Evolutionary conservation across 495 filamentous ascomycete species (phyloP).

Genomic region (Thozetella sp.): DNA sequence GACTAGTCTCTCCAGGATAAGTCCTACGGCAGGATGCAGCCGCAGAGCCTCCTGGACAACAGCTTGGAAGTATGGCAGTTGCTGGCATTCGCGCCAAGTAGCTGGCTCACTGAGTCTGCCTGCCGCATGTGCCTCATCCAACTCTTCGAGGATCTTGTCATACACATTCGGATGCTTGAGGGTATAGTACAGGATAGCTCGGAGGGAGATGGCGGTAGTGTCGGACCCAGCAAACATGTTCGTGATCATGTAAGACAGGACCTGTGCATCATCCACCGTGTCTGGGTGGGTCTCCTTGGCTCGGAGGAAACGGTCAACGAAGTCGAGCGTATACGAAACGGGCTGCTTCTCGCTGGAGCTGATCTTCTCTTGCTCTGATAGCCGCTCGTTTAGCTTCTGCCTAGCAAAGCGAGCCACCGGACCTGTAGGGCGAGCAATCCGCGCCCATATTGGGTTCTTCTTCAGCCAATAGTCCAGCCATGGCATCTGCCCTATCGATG

Average conservation of each 20-base stretch:
- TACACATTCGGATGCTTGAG: slow-evolving; percentile 29
- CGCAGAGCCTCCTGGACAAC: slow-evolving; percentile 62
- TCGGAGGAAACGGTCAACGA: slow-evolving; percentile 29
- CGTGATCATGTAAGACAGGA: slow-evolving; percentile 22
- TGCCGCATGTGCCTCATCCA: slow-evolving; percentile 16
- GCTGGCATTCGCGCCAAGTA: too few species aligned
- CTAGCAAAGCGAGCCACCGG: slow-evolving; percentile 20
- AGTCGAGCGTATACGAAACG: too few species aligned
- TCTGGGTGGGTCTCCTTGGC: slow-evolving; percentile 25
- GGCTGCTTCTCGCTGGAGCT: slow-evolving; percentile 12
- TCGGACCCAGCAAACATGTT: slow-evolving; percentile 49
- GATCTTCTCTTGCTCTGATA: slow-evolving; percentile 19
- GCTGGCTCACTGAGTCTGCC: too few species aligned
- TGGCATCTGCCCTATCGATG: slow-evolving; percentile 25
- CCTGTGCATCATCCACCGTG: slow-evolving; percentile 18
- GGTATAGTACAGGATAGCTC: slow-evolving; percentile 29
- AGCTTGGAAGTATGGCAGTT: slow-evolving; percentile 62
- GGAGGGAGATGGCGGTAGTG: slow-evolving; percentile 42
- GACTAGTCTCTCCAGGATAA: slow-evolving; percentile 59
- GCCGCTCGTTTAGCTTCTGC: slow-evolving; percentile 15
- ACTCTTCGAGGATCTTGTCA: slow-evolving; percentile 20
- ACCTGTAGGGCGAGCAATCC: slow-evolving; percentile 20
- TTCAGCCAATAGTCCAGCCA: slow-evolving; percentile 26
- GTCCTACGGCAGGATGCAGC: slow-evolving; percentile 54
- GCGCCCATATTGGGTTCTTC: slow-evolving; percentile 24